A percentile compares a stretch with the other conserved stretches of the same genome.
These are phyloP conservation scores for Lecanicillium sp. DNA, from an alignment of 2,329 filamentous ascomycete genomes.

Conservation along the genomic window DNA sequence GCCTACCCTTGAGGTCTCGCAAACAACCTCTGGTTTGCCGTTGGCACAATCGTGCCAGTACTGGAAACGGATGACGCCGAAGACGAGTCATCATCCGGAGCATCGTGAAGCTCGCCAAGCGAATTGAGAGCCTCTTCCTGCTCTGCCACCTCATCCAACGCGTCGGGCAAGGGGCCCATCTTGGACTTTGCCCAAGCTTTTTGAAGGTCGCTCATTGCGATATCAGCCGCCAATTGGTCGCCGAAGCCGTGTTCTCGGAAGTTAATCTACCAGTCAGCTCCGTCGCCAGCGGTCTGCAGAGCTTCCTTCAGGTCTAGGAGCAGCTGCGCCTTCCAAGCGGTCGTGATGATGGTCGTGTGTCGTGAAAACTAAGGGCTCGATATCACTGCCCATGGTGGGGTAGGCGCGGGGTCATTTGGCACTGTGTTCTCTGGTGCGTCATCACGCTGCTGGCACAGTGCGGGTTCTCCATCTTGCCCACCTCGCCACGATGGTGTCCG, in stretches of 20 bases:
- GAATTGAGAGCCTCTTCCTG: constrained; percentile 37
- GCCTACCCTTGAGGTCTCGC: constrained; percentile 61
- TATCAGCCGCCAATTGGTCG: too few relatives aligned
- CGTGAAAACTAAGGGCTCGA: not conserved
- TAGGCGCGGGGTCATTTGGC: constrained; percentile 5
- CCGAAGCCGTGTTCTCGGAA: not conserved
- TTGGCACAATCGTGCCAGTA: constrained; percentile 83
- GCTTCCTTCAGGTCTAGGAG: too few relatives aligned
- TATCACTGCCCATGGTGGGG: not conserved
- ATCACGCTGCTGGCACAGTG: too few relatives aligned
- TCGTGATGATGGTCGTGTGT: too few relatives aligned
- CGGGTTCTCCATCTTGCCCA: too few relatives aligned
- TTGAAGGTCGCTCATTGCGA: constrained; percentile 70
- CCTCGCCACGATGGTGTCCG: too few relatives aligned
- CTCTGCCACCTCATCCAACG: constrained; percentile 46
- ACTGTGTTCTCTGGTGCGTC: too few relatives aligned
- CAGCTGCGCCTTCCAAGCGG: too few relatives aligned
- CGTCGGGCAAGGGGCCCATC: constrained; percentile 47
- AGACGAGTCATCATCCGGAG: constrained; percentile 57
- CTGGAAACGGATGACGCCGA: constrained; percentile 73
- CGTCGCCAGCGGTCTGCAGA: not conserved
- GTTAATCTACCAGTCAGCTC: not conserved
- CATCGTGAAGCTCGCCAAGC: constrained; percentile 34
- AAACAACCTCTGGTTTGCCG: constrained; percentile 64
- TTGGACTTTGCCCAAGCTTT: constrained; percentile 72